A percentile compares a stretch with the other conserved stretches of the same genome.
These are phyloP conservation scores for Talaromyces sp. DNA, from an alignment of 2,329 filamentous ascomycete genomes.

Conservation along the genomic window DNA sequence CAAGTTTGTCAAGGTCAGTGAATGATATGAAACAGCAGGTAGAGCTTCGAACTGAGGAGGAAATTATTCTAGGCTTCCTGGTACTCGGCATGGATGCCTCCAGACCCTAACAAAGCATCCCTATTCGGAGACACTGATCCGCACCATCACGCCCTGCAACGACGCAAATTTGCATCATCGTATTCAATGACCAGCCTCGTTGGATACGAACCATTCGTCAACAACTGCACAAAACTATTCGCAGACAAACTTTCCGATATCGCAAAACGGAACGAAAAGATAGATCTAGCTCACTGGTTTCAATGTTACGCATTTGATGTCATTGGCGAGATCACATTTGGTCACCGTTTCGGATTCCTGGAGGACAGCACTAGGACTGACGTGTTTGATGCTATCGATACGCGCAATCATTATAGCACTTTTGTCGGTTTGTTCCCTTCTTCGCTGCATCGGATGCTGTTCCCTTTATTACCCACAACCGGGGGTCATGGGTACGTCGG, in stretches of 20 bases:
- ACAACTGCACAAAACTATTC: slow-evolving; percentile 1
- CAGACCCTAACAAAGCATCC: background rate
- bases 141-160: background rate
- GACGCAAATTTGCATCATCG: background rate
- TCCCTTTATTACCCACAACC: background rate
- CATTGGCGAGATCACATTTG: slow-evolving; percentile 37
- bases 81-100: background rate
- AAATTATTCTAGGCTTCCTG: background rate
- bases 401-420: slow-evolving; percentile 23
- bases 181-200: slow-evolving; percentile 9
- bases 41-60: background rate
- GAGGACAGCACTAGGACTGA: slow-evolving; percentile 28
- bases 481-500: slow-evolving; percentile 2
- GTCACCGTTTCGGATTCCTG: slow-evolving; percentile 33
- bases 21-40: background rate
- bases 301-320: slow-evolving; percentile 33
- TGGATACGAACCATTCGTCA: slow-evolving; percentile 9
- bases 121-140: background rate
- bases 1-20: background rate
- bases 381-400: slow-evolving; percentile 32
- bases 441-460: background rate
- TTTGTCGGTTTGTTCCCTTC: background rate
- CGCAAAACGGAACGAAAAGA: background rate
- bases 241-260: background rate
- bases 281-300: slow-evolving; percentile 7